phyloP scores from a whole-genome alignment of 1,139 yeast genomes.

The Hanseniaspora sp. region DNA sequence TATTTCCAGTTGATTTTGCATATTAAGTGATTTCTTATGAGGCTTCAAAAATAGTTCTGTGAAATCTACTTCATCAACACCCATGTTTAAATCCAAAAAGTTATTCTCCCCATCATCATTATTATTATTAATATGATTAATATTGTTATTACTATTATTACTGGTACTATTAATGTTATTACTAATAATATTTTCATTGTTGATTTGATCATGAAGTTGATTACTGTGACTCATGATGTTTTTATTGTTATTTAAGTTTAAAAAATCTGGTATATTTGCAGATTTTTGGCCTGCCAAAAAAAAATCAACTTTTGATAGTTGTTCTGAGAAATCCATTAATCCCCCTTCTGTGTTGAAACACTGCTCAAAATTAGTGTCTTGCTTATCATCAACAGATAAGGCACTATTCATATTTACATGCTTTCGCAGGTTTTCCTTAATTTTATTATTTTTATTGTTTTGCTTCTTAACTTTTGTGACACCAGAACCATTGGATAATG shows the following conservation, averaged over 20 bases:
- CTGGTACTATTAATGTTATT: no score
- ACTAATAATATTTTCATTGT: no score
- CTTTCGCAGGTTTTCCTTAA: not conserved
- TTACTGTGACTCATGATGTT: no score
- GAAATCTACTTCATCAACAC: slow-evolving; percentile 28
- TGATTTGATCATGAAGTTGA: no score
- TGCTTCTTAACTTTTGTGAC: slow-evolving; percentile 1
- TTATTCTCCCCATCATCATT: not conserved
- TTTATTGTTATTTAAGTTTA: not conserved
- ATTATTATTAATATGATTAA: not conserved
- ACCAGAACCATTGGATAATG: not conserved
- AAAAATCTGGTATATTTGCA: not conserved
- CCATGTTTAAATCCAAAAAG: slow-evolving; percentile 6
- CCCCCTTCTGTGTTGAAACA: not conserved
- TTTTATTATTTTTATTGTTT: not conserved
- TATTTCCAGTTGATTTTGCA: not conserved
- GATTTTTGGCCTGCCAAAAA: not conserved
- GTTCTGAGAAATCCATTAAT: not conserved
- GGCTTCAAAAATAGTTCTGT: slow-evolving; percentile 27
- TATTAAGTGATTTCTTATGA: not conserved
- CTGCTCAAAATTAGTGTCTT: not conserved
- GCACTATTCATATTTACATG: not conserved
- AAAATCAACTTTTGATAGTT: not conserved
- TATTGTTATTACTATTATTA: not conserved
- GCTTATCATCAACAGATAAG: not conserved